Evolutionary conservation across 805 yeast species (phyloP), one percentile per base, ranked within the genome.

Genomic region (Ogataea saltuana): DNA sequence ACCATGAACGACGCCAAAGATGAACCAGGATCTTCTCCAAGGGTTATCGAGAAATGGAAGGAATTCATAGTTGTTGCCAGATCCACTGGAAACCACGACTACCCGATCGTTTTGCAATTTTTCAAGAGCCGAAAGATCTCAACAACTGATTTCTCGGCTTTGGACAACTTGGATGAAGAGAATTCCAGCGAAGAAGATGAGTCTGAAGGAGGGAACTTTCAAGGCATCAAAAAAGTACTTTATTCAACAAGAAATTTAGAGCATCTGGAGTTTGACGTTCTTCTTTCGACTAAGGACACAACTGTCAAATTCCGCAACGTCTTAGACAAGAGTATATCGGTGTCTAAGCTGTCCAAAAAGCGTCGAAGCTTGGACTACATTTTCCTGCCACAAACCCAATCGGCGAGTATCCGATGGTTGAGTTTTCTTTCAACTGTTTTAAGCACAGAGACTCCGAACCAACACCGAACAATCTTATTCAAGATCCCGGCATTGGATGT

Each of bases 41-140:
- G 83, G 40, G 72, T 85, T 1, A 48, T 71, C 8, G 90, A 86
- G 44, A 65, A 88, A 36, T 88, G 97, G 93, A 78, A 74, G 47
- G 97, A 90, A 58, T 87, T 81, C 57, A 67, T 80, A 20, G 83
- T 85, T 2, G 88, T 85, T 2, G 81, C 84, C 1, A 68, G 91
- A 46, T 74, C 77, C n/a, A 79, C 86, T 0, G 81, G 78, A 12
- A 64, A 71, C 44, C 36, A 56, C 0, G 69, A 65, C 2, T 63
- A 67, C 8, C 90, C 95, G 0, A 56, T 88, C 0, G 59, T 70
- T 3, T 46, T 88, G 1, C 89, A 88, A 54, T 76, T 89, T 46
- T 83, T 79, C 62, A 74, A 72, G 10, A 61, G 65, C 3, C 62
- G 76, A 30, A 64, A 65, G 37, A 70, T 71, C 13, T 58, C 64